These are phyloP conservation scores for Botrytis squamosa DNA, from an alignment of 2,329 filamentous ascomycete species.

Conservation along the genomic window DNA sequence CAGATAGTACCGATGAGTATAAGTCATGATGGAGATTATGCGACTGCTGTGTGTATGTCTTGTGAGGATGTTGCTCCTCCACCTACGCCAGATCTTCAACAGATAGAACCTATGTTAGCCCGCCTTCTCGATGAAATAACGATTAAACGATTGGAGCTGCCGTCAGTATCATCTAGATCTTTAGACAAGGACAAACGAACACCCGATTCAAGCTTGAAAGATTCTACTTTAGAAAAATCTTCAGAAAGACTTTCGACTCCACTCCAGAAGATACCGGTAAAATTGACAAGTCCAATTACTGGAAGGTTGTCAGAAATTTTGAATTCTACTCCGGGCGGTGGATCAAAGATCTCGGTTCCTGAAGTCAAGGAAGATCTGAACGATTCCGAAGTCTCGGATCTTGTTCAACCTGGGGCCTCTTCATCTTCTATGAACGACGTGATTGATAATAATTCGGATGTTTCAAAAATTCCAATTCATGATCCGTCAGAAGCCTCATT, in stretches of 20 bases:
- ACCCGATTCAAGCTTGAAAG: not conserved
- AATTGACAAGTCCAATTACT: not conserved
- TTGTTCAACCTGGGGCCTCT: not conserved
- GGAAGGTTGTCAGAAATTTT: conserved; percentile 8
- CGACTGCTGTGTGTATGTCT: conserved; percentile 67
- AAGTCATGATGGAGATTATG: conserved; percentile 84
- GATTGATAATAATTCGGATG: not conserved
- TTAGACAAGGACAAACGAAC: no score
- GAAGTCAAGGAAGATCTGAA: not conserved
- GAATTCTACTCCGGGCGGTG: not conserved
- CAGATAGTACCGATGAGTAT: conserved; percentile 72
- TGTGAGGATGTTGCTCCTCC: conserved; percentile 13
- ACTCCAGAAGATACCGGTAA: not conserved
- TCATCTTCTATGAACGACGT: not conserved
- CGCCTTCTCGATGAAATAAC: conserved; percentile 7
- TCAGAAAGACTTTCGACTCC: not conserved
- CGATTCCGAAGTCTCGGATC: not conserved
- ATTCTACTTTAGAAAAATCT: not conserved
- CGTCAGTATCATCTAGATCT: not conserved
- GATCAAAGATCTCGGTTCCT: not conserved
- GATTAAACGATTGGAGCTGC: not conserved
- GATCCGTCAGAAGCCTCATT: not conserved
- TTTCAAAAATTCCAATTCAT: not conserved
- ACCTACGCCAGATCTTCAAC: conserved; percentile 6
- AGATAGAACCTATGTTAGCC: not conserved